Conservation (phyloP, 139 green algal species). For the Nannochloris sp. region DNA sequence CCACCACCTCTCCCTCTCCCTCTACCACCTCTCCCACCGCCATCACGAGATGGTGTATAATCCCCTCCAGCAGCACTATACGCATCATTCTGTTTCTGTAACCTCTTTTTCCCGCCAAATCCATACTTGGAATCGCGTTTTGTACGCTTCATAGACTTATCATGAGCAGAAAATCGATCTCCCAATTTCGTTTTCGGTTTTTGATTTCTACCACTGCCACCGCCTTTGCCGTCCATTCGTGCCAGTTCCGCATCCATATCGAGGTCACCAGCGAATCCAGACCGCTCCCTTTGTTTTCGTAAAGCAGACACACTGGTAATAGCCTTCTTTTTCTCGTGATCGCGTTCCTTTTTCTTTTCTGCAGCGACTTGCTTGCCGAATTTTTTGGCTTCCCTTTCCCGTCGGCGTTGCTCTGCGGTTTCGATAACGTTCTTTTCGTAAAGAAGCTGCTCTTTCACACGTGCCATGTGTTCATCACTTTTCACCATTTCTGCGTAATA, state of each 20-base stretch:
- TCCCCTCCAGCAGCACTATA: conserved; percentile 55
- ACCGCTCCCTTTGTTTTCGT: conserved; percentile 43
- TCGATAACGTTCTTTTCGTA: conserved; percentile 76
- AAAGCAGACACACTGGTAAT: conserved; percentile 76
- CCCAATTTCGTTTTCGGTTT: not conserved
- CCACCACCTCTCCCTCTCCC: not conserved
- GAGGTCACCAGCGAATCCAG: conserved; percentile 57
- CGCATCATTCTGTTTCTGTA: conserved; percentile 88
- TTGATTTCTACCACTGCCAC: conserved; percentile 8
- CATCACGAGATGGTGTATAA: not conserved
- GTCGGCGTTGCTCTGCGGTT: conserved; percentile 67
- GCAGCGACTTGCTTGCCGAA: conserved; percentile 84
- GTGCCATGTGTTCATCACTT: conserved; percentile 89
- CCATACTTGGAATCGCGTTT: conserved; percentile 61
- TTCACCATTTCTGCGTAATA: conserved; percentile 99
- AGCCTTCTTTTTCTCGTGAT: conserved; percentile 71
- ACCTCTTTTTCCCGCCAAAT: conserved; percentile 79
- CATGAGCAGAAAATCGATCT: conserved; percentile 14
- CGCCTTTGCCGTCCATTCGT: conserved; percentile 3
- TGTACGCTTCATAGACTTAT: conserved; percentile 50
- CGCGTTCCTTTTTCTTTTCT: conserved; percentile 76
- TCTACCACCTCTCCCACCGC: not conserved
- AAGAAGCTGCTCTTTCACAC: conserved; percentile 82
- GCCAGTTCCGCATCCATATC: conserved; percentile 65
- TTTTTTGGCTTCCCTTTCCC: conserved; percentile 84